Conservation (phyloP, 2,329 filamentous ascomycete species). For the Camillea tinctor region DNA sequence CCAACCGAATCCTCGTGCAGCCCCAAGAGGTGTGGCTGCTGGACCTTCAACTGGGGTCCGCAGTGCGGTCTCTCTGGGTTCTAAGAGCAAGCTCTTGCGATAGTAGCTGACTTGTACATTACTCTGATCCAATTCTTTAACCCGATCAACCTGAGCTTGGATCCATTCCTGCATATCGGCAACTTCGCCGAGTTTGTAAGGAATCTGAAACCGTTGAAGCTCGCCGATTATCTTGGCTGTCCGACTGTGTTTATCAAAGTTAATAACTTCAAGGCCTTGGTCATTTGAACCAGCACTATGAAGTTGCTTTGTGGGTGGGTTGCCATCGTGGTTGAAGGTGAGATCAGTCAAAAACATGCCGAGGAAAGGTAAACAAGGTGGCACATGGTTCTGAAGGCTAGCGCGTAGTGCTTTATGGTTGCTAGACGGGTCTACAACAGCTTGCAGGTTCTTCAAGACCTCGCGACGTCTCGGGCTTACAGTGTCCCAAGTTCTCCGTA, state of each 20-base stretch:
- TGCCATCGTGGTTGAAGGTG: constrained; percentile 93
- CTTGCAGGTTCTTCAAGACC: constrained; percentile 73
- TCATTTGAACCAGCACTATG: constrained; percentile 54
- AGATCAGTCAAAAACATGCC: constrained; percentile 96
- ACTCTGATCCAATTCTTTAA: constrained; percentile 59
- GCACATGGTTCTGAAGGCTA: constrained; percentile 79
- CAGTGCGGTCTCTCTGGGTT: constrained; percentile 62
- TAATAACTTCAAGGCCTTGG: constrained; percentile 79
- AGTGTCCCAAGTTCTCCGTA: constrained; percentile 89
- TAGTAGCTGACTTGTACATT: constrained; percentile 67
- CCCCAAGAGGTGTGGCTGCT: constrained; percentile 21
- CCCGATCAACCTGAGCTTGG: constrained; percentile 73
- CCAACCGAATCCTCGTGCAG: constrained; percentile 45
- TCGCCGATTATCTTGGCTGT: constrained; percentile 96
- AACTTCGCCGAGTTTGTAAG: constrained; percentile 79
- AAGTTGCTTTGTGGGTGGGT: constrained; percentile 79
- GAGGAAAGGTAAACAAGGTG: constrained; percentile 91
- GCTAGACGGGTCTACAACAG: constrained; percentile 83
- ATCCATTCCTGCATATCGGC: constrained; percentile 94
- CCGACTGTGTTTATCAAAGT: constrained; percentile 95
- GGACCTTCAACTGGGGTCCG: constrained; percentile 34
- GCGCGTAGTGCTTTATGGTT: constrained; percentile 88
- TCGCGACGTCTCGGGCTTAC: constrained; percentile 82
- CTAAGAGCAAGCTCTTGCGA: constrained; percentile 78
- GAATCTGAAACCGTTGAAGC: constrained; percentile 92